Evolutionary conservation across 169 alveolate genomes (phyloP).

Genomic region (Plasmodium billcollinsi): DNA sequence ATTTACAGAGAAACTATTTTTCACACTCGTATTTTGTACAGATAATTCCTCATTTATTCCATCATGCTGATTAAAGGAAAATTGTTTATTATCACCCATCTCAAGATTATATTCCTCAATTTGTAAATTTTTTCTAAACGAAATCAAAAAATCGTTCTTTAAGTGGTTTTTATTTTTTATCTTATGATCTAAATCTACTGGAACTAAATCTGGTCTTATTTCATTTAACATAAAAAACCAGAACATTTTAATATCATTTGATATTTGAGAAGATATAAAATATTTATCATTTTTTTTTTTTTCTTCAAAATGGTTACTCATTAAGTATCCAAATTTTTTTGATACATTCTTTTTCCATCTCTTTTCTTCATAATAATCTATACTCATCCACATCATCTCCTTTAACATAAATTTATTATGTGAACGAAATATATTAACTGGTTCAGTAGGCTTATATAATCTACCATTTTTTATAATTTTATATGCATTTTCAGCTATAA

Average conservation of each 20-base stretch:
- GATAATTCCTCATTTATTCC: not conserved
- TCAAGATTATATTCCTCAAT: conserved; percentile 21
- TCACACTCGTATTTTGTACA: too few relatives aligned
- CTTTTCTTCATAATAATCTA: conserved; percentile 85
- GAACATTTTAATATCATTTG: conserved; percentile 75
- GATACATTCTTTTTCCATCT: conserved; percentile 86
- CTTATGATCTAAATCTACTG: conserved; percentile 72
- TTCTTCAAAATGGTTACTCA: conserved; percentile 78
- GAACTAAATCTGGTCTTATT: conserved; percentile 76
- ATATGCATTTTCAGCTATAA: conserved; percentile 76
- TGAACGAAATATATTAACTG: conserved; percentile 54
- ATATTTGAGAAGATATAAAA: conserved; percentile 76
- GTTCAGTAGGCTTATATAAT: conserved; percentile 43
- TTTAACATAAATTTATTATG: conserved; percentile 79
- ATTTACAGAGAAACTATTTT: too few relatives aligned
- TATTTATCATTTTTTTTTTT: conserved; percentile 69
- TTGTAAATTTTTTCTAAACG: conserved; percentile 44
- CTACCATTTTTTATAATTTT: conserved; percentile 76
- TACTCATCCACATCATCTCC: conserved; percentile 87
- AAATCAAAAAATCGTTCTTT: conserved; percentile 32
- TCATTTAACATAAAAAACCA: conserved; percentile 76
- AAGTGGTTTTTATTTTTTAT: conserved; percentile 49
- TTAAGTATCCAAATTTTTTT: conserved; percentile 79
- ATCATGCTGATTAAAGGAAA: not conserved
- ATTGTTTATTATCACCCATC: not conserved